These are phyloP conservation scores for Albatrellus sp. DNA, from an alignment of 1,284 basidiomycete species.

Conservation along the genomic window DNA sequence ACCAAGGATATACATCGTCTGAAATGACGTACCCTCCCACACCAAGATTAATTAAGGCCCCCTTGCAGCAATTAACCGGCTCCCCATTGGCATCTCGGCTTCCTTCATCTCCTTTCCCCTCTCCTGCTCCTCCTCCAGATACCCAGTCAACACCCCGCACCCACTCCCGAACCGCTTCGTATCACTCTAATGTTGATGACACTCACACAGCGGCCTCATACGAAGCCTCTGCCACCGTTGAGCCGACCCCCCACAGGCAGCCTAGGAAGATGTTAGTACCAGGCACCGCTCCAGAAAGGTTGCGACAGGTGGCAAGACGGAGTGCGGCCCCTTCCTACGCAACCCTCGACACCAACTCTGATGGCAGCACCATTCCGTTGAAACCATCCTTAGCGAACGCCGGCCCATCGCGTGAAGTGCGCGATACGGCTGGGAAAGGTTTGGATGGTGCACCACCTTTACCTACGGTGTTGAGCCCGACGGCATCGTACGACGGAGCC, in stretches of 20 bases:
- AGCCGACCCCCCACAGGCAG: not conserved
- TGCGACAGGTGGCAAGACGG: constrained; percentile 4
- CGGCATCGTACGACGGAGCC: no score
- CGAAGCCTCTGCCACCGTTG: not conserved
- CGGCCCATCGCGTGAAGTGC: no score
- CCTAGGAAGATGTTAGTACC: constrained; percentile 8
- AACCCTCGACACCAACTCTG: no score
- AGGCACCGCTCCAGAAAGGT: constrained; percentile 3
- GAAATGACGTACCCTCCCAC: constrained; percentile 36
- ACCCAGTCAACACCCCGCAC: no score
- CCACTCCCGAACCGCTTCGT: not conserved
- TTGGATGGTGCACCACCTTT: no score
- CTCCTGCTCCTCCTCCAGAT: no score
- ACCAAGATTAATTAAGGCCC: not conserved
- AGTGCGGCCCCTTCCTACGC: not conserved
- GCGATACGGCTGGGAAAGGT: no score
- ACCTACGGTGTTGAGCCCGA: no score
- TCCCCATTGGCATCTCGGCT: not conserved
- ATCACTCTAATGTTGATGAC: constrained; percentile 6
- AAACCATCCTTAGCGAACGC: no score
- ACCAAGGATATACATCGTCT: constrained; percentile 15
- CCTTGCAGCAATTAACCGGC: not conserved
- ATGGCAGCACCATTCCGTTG: no score
- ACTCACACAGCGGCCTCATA: constrained; percentile 7
- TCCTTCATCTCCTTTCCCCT: no score